Percentiles rank a stretch among this genome's conserved stretches.
phyloP scores from a whole-genome alignment of 148 eudicot genomes.

The Vaccinium myrtillus region DNA sequence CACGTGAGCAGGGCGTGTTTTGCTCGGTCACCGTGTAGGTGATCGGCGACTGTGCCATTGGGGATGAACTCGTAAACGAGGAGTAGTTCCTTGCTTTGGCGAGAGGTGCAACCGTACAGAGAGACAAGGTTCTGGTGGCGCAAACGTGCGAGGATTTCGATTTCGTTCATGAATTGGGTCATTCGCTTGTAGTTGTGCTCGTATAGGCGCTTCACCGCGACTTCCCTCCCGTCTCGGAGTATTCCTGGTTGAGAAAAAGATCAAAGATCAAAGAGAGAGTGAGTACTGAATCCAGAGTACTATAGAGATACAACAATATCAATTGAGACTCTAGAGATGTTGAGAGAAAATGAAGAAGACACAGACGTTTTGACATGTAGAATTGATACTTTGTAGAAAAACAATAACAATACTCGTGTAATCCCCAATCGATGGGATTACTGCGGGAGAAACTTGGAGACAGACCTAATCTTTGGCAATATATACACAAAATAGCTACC shows the following conservation, averaged over 20 bases:
- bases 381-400: too few relatives aligned
- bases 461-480: too few relatives aligned
- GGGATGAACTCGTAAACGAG: slow-evolving; percentile 58
- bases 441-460: too few relatives aligned
- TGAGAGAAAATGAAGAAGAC: too few relatives aligned
- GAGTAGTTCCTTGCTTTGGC: slow-evolving; percentile 46
- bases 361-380: too few relatives aligned
- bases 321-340: too few relatives aligned
- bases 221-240: slow-evolving; percentile 54
- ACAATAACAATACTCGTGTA: too few relatives aligned
- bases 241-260: slow-evolving; percentile 29
- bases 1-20: slow-evolving; percentile 29
- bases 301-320: background rate
- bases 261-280: background rate
- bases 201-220: slow-evolving; percentile 54
- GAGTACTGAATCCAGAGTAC: background rate
- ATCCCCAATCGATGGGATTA: too few relatives aligned
- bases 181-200: slow-evolving; percentile 44
- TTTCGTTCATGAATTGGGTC: slow-evolving; percentile 53
- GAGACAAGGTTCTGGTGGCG: slow-evolving; percentile 51
- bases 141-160: slow-evolving; percentile 44
- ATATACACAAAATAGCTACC: too few relatives aligned
- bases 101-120: slow-evolving; percentile 60
- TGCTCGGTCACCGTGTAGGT: slow-evolving; percentile 43
- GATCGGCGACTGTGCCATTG: slow-evolving; percentile 63